A percentile compares a stretch with the other conserved stretches of the same genome.
These are phyloP conservation scores for Petrea volubilis DNA, from an alignment of 257 asterid species.

Conservation along the genomic window DNA sequence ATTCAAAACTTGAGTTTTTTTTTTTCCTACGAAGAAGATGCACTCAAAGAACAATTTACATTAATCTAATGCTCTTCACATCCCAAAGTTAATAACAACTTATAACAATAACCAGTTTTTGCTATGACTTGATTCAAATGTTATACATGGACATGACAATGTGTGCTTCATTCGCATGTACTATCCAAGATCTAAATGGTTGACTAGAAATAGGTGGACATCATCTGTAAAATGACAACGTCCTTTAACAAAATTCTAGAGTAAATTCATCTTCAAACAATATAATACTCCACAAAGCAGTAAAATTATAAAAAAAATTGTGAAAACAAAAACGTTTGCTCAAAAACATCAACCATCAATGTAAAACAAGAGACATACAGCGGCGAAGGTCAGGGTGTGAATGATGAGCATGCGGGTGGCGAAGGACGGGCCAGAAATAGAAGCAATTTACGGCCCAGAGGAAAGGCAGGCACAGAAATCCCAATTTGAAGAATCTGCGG, in stretches of 20 bases:
- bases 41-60: background rate
- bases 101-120: background rate
- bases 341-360: background rate
- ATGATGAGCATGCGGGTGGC: constrained; percentile 42
- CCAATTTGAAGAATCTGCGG: constrained; percentile 71
- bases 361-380: constrained; percentile 24
- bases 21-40: background rate
- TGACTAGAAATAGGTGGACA: background rate
- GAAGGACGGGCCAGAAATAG: constrained; percentile 82
- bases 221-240: background rate
- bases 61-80: background rate
- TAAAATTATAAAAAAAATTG: background rate
- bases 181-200: background rate
- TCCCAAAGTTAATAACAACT: background rate
- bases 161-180: background rate
- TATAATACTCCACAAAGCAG: background rate
- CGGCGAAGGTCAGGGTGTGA: constrained; percentile 43
- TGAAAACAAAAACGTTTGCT: background rate
- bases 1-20: background rate
- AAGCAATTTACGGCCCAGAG: constrained; percentile 84
- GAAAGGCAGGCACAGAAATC: constrained; percentile 62
- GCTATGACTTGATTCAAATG: background rate
- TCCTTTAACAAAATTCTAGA: background rate
- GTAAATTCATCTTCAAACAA: background rate
- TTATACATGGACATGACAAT: background rate